Evolutionary conservation across 179 eudicot species (phyloP), one percentile per base, ranked within the genome.

Genomic region (Nepenthes alata): DNA sequence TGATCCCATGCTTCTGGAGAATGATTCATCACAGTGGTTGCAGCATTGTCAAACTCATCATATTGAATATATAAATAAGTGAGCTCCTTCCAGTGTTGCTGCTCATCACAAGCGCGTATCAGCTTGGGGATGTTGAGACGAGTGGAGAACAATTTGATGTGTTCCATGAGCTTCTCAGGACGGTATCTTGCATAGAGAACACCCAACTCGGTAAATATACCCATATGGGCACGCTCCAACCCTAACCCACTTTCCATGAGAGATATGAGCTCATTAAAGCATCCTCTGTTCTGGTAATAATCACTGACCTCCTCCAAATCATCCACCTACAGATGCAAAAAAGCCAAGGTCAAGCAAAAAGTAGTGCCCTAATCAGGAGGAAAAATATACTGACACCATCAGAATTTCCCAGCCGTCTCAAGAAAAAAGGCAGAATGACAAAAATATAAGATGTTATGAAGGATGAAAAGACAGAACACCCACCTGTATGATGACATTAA

Each of bases 1-100:
- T 76, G 83, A 60, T 80, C 83, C 83, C 83, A 80, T 53, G 83
- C 83, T 52, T 76, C 83, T 2, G 83, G 83, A 53, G 83, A 80
- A 63, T 80, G 83, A 62, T 80, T 80, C 83, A 80, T 80, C 59
- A 80, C 81, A 44, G 78, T 76, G 15, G 83, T 76, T 12, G 83
- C 83, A 55, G 83, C 83, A 74, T 79, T 79, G 70, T 76, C 80
- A 59, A 70, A 79, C 66, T 79, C 83, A 64, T 79, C 83, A 62
- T 79, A 79, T 51, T 79, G 83, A 55, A 79, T 79, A 48, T 79
- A 79, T 63, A 79, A 53, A 62, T 76, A 73, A 39, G 83, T 79
- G 53, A 79, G 80, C 52, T 79, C 83, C 70, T 73, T 76, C 83
- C 83, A 79, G 69, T 79, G 83, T 38, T 76, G 80, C 56, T 79